These are phyloP conservation scores for Lenzites betulinus DNA, from an alignment of 768 basidiomycete genomes.

Conservation along the genomic window DNA sequence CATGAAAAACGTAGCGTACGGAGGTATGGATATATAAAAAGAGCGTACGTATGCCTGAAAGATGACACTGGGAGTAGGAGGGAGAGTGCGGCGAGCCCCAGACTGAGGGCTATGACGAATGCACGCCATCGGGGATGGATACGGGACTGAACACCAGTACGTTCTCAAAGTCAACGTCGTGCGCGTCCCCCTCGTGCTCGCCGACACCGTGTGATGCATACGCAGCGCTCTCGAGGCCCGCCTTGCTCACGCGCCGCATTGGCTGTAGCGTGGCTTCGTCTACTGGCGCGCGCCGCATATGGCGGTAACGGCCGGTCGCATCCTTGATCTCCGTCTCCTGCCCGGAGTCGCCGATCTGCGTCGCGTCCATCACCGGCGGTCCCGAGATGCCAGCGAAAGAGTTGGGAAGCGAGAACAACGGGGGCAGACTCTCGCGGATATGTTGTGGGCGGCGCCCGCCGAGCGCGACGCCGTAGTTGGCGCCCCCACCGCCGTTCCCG, in stretches of 20 bases:
- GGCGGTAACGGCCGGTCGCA: conserved; percentile 80
- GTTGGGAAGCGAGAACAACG: conserved; percentile 43
- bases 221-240: conserved; percentile 74
- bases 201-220: conserved; percentile 20
- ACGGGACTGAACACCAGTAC: neutral
- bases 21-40: neutral
- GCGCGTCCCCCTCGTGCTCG: neutral
- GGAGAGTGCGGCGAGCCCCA: neutral
- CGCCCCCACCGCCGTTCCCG: conserved; percentile 30
- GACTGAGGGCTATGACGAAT: neutral
- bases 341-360: conserved; percentile 62
- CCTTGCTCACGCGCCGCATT: conserved; percentile 88
- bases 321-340: conserved; percentile 93
- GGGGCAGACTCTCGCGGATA: conserved; percentile 75
- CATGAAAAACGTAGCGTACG: neutral
- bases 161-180: too few relatives aligned
- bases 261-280: conserved; percentile 89
- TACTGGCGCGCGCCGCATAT: conserved; percentile 85
- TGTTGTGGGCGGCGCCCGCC: conserved; percentile 61
- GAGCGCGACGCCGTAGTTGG: conserved; percentile 45
- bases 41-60: neutral
- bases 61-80: neutral
- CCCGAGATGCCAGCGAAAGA: conserved; percentile 25
- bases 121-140: neutral
- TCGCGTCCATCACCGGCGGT: conserved; percentile 33